Conservation (phyloP, 768 basidiomycete species). For the Strobilomyces dryophilus region DNA sequence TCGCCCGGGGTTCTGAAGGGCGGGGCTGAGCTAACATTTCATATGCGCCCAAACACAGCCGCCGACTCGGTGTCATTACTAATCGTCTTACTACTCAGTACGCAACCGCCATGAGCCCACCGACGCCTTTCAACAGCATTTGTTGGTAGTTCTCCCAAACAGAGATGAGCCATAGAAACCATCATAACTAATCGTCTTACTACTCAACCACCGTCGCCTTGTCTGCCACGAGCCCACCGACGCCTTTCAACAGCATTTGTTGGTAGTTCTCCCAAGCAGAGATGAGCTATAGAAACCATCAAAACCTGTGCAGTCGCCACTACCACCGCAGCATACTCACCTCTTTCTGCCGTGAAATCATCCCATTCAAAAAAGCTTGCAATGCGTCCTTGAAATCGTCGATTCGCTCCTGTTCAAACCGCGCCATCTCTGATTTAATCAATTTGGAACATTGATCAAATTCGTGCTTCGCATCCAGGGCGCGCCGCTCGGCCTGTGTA, state of each 20-base stretch:
- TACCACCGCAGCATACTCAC: constrained; percentile 32
- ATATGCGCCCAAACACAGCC: not conserved
- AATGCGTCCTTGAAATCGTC: constrained; percentile 88
- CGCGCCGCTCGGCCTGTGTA: constrained; percentile 75
- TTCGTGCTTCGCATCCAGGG: constrained; percentile 79
- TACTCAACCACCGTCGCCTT: not conserved
- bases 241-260: constrained; percentile 56
- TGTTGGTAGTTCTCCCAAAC: constrained; percentile 85
- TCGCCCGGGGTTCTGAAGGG: no score
- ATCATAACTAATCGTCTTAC: not conserved
- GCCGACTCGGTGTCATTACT: not conserved
- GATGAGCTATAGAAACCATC: constrained; percentile 52
- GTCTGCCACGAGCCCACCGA: constrained; percentile 4
- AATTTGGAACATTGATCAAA: constrained; percentile 87
- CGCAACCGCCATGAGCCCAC: not conserved
- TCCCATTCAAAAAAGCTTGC: constrained; percentile 80
- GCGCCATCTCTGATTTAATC: constrained; percentile 81
- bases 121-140: constrained; percentile 52
- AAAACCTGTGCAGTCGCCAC: not conserved
- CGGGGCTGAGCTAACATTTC: not conserved
- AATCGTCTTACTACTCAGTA: not conserved
- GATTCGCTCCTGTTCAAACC: constrained; percentile 91
- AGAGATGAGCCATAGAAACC: constrained; percentile 53
- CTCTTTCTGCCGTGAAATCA: constrained; percentile 83
- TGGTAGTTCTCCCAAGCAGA: constrained; percentile 80